Percentiles rank a stretch among this genome's conserved stretches.
Evolutionary conservation across 2,329 filamentous ascomycete species (phyloP).

Genomic region (Monosporascus sp.): DNA sequence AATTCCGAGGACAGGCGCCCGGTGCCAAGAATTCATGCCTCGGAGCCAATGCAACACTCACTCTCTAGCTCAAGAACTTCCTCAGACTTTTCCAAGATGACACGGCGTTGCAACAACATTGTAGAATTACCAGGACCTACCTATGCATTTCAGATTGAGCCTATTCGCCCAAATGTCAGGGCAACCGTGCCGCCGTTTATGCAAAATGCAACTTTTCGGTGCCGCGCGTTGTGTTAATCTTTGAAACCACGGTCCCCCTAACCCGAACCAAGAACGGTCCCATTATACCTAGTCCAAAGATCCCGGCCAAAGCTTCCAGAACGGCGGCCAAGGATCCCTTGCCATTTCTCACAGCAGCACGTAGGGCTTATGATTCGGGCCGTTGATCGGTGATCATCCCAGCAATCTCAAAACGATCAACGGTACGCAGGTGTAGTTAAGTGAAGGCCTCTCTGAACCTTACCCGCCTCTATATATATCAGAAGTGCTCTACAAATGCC

Average conservation of each 20-base stretch:
- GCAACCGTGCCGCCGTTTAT: constrained; percentile 8
- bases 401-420: neutral
- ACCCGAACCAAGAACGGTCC: neutral
- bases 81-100: constrained; percentile 17
- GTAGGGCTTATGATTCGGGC: neutral
- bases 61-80: constrained; percentile 13
- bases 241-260: neutral
- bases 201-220: constrained; percentile 2
- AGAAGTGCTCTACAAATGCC: no score
- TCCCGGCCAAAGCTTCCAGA: neutral
- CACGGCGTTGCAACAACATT: neutral
- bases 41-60: constrained; percentile 6
- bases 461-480: neutral
- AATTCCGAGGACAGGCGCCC: constrained; percentile 2
- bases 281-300: neutral
- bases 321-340: constrained; percentile 7
- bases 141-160: constrained; percentile 14
- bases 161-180: constrained; percentile 11
- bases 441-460: neutral
- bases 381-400: neutral
- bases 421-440: neutral
- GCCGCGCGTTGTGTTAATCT: neutral
- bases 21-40: constrained; percentile 14
- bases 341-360: neutral
- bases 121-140: constrained; percentile 5